Evolutionary conservation across 768 basidiomycete species (phyloP).

Genomic region (Termitomyces heimii): DNA sequence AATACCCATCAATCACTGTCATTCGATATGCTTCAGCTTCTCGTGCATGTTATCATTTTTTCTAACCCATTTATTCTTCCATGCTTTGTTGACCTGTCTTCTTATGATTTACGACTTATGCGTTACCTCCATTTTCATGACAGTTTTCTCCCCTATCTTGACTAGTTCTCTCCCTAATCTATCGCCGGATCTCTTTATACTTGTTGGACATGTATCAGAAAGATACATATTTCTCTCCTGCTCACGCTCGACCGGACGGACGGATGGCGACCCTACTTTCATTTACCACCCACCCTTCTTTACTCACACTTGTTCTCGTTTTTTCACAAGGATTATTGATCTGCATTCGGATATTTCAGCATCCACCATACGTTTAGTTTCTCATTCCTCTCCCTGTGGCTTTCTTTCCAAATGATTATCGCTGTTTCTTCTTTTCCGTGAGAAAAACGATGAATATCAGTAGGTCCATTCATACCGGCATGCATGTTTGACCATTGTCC

Average conservation of each 20-base stretch:
- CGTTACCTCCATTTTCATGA: neutral
- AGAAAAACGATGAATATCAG: neutral
- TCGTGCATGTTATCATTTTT: neutral
- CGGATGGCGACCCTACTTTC: constrained; percentile 5
- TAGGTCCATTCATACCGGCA: neutral
- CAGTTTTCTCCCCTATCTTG: neutral
- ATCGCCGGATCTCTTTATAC: neutral
- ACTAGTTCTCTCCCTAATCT: neutral
- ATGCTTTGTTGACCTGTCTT: neutral
- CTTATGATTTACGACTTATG: constrained; percentile 4
- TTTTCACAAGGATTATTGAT: neutral
- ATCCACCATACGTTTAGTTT: neutral
- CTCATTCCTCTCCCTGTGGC: neutral
- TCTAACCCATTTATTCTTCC: neutral
- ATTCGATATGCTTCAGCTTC: neutral
- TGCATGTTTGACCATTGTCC: constrained; percentile 1
- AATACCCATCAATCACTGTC: constrained; percentile 5
- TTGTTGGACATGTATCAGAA: neutral
- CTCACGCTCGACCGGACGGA: neutral
- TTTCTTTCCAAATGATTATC: constrained; percentile 7
- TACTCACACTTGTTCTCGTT: neutral
- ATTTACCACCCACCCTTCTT: neutral
- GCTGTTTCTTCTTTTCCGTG: neutral
- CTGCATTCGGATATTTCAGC: constrained; percentile 1
- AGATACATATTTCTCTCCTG: neutral